Evolutionary conservation across 495 filamentous ascomycete species (phyloP).

Genomic region (Parachaetomium inaequale): DNA sequence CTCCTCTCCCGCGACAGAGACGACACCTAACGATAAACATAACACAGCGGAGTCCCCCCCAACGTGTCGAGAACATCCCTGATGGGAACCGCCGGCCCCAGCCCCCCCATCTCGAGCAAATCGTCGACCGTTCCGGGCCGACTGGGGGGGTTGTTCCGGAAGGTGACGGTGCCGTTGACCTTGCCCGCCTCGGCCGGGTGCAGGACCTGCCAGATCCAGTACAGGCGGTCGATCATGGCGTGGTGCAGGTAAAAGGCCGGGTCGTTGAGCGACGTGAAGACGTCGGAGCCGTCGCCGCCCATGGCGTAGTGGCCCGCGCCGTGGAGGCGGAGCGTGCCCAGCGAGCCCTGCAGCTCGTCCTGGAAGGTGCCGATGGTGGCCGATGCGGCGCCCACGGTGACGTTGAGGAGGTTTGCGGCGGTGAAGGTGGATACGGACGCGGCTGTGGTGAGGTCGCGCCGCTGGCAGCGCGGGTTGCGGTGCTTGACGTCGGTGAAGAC

Average conservation of each 20-base stretch:
- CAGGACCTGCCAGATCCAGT: slow-evolving; percentile 8
- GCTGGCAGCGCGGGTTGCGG: slow-evolving; percentile 4
- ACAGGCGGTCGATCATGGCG: slow-evolving; percentile 5
- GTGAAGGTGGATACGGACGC: slow-evolving; percentile 1
- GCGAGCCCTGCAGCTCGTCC: slow-evolving; percentile 2
- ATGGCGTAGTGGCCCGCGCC: not conserved
- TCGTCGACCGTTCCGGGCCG: not conserved
- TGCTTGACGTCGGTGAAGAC: not conserved
- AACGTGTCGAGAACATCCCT: not conserved
- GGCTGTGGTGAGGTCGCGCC: slow-evolving; percentile 1
- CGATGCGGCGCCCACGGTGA: not conserved
- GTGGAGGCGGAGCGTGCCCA: not conserved
- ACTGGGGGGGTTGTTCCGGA: not conserved
- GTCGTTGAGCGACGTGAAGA: slow-evolving; percentile 7
- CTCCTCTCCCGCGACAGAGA: not conserved
- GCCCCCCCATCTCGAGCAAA: not conserved
- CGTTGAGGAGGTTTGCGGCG: not conserved
- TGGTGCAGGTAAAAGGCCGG: slow-evolving; percentile 5
- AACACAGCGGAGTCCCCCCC: not conserved
- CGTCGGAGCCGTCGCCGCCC: not conserved
- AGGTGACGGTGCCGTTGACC: slow-evolving; percentile 2
- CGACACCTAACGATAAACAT: not conserved
- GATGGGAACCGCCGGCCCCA: not conserved
- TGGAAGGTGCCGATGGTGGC: slow-evolving; percentile 1
- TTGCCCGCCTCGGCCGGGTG: not conserved